Percentiles rank a stretch among this genome's conserved stretches.
phyloP scores from a whole-genome alignment of 2,329 filamentous ascomycete species.

The Talaromyces sp. region DNA sequence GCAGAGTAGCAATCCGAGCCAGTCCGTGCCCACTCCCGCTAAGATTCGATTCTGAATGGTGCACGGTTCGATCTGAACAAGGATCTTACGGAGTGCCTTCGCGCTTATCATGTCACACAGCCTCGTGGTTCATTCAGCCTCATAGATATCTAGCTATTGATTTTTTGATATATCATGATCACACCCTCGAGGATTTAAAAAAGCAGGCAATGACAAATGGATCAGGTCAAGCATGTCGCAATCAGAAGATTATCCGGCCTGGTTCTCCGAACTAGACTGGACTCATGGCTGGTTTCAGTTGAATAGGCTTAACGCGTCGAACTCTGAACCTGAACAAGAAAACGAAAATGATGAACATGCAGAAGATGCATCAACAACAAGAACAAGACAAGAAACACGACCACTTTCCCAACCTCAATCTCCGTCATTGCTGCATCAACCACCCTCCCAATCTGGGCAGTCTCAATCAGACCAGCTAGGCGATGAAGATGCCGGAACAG shows the following conservation, averaged over 20 bases:
- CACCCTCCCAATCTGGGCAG: background rate
- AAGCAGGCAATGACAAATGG: background rate
- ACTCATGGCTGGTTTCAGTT: constrained; percentile 1
- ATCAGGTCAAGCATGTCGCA: background rate
- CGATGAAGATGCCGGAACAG: background rate
- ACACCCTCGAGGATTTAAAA: background rate
- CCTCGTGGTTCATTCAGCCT: constrained; percentile 4
- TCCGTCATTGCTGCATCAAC: background rate
- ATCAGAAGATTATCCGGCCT: constrained; percentile 2
- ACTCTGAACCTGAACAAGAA: background rate
- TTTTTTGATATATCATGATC: background rate
- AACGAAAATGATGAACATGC: background rate
- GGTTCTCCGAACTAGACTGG: constrained; percentile 5
- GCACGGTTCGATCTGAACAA: background rate
- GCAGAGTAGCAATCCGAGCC: background rate
- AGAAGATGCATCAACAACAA: background rate
- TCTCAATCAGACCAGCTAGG: background rate
- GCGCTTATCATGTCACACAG: background rate
- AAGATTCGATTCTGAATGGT: background rate
- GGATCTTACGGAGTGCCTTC: background rate
- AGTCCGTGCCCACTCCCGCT: background rate
- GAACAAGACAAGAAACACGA: background rate
- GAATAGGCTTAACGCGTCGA: background rate
- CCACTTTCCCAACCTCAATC: background rate
- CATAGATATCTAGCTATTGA: background rate